Evolutionary conservation across 257 asterid genomes (phyloP).

Genomic region (Ballota nigra): DNA sequence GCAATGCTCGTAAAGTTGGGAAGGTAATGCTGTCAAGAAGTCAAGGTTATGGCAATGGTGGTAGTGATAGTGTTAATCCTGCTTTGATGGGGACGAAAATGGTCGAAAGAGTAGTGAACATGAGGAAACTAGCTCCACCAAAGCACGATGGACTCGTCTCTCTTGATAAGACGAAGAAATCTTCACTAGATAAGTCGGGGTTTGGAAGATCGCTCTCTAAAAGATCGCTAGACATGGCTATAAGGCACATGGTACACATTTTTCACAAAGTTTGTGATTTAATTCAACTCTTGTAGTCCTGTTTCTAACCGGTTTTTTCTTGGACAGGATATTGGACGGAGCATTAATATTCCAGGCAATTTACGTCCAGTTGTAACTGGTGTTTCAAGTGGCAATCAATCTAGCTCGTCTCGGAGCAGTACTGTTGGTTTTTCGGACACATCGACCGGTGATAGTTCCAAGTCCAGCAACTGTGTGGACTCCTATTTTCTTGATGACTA

Average conservation of each 20-base stretch:
- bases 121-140: slow-evolving; percentile 92
- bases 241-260: slow-evolving; percentile 76
- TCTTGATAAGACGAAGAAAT: slow-evolving; percentile 39
- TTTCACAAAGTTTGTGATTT: background rate
- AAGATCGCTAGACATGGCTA: slow-evolving; percentile 84
- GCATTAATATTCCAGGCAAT: slow-evolving; percentile 29
- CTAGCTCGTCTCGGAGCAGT: slow-evolving; percentile 36
- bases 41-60: slow-evolving; percentile 39
- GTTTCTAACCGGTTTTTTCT: background rate
- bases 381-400: slow-evolving; percentile 22
- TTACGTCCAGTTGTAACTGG: slow-evolving; percentile 36
- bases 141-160: slow-evolving; percentile 44
- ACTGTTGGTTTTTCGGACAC: slow-evolving; percentile 29
- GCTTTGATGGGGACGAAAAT: slow-evolving; percentile 70
- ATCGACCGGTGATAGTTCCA: slow-evolving; percentile 54
- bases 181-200: slow-evolving; percentile 52
- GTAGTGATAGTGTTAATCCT: slow-evolving; percentile 66
- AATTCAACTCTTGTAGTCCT: background rate
- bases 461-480: slow-evolving; percentile 31
- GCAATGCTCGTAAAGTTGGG: slow-evolving; percentile 23
- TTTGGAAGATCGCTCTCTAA: slow-evolving; percentile 83
- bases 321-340: slow-evolving; percentile 62
- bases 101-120: slow-evolving; percentile 94
- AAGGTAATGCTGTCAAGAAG: slow-evolving; percentile 38
- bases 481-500: slow-evolving; percentile 28